Evolutionary conservation across 352 stramenopile genomes (phyloP), one percentile per base, ranked within the genome.

Genomic region (Globisporangium acanthophoron): DNA sequence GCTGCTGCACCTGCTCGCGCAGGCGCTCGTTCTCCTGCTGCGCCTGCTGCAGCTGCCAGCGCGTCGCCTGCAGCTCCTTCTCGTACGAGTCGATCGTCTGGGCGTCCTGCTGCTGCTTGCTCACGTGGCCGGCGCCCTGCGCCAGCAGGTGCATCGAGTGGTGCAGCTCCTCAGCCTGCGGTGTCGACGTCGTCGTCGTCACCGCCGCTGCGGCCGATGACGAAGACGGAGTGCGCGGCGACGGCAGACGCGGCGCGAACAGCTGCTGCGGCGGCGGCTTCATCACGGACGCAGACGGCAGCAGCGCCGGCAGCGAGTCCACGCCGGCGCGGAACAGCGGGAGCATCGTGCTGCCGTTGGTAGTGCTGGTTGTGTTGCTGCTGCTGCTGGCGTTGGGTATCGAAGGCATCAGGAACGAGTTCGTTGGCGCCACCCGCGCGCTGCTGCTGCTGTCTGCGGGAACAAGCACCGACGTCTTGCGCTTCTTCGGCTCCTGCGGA

Each of bases 1-100:
- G 45, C 21, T 62, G 37, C 21, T 46, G 56, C 45, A 87, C 57
- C 54, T 88, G 71, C n/a, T 76, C 65, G 27, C 77, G 77, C 60
- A 93, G 60, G n/a, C 70, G 77, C 52, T 85, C 68, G n/a, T 90
- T 90, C 46, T 93, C 76, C 47, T 86, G 74, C 62, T 90, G 75
- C n/a, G 77, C 75, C 59, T 90, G 76, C 43, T 88, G 72, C 48
- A 93, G 64, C 60, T 88, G 62, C 74, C 76, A 83, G 35, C 74
- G 77, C 55, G 90, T 62, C 56, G 67, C 70, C 61, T 86, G 66
- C 45, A 88, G 65, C 59, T 90, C 80, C 62, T 85, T 78, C 62
- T 90, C 74, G 59, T 85, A 88, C 62, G 59, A 49, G n/a, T 85
- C 80, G 3, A 72, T 33, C 35, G 64, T 80, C 64, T 76, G 72